These are phyloP conservation scores for Aspergillus asperescens DNA, from an alignment of 495 filamentous ascomycete genomes.

Conservation along the genomic window DNA sequence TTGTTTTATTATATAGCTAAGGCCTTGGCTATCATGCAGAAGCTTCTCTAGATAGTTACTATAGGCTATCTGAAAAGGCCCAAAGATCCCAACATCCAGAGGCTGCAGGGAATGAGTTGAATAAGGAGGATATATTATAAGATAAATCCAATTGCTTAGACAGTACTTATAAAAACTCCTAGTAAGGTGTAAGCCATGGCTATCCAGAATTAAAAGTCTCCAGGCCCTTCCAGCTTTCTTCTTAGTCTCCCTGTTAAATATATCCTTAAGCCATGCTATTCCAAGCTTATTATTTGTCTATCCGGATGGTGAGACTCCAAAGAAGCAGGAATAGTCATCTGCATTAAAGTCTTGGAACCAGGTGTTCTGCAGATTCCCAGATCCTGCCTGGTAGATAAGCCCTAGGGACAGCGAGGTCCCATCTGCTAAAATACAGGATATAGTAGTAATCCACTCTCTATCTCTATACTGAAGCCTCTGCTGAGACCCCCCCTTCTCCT, in stretches of 20 bases:
- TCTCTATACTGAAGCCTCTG: slow-evolving; percentile 7
- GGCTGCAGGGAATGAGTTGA: slow-evolving; percentile 5
- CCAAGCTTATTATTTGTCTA: too few relatives aligned
- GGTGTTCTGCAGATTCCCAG: neutral
- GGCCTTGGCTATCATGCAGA: neutral
- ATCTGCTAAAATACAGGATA: slow-evolving; percentile 6
- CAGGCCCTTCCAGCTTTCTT: too few relatives aligned
- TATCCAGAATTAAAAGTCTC: neutral
- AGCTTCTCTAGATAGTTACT: neutral
- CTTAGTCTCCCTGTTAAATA: too few relatives aligned
- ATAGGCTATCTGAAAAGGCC: neutral
- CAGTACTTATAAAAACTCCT: slow-evolving; percentile 4
- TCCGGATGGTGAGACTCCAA: neutral
- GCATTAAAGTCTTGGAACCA: slow-evolving; percentile 11
- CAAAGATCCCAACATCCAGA: slow-evolving; percentile 3
- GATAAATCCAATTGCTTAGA: slow-evolving; percentile 1
- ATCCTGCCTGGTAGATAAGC: neutral
- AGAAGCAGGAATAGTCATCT: neutral
- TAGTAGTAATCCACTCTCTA: slow-evolving; percentile 7
- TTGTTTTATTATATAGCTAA: neutral
- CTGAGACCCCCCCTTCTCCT: neutral
- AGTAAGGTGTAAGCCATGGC: slow-evolving; percentile 1
- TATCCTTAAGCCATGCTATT: too few relatives aligned
- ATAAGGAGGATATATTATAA: slow-evolving; percentile 4
- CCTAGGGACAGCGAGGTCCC: neutral